Evolutionary conservation across 2,329 filamentous ascomycete genomes (phyloP).

Genomic region (Escovopsis sp.): DNA sequence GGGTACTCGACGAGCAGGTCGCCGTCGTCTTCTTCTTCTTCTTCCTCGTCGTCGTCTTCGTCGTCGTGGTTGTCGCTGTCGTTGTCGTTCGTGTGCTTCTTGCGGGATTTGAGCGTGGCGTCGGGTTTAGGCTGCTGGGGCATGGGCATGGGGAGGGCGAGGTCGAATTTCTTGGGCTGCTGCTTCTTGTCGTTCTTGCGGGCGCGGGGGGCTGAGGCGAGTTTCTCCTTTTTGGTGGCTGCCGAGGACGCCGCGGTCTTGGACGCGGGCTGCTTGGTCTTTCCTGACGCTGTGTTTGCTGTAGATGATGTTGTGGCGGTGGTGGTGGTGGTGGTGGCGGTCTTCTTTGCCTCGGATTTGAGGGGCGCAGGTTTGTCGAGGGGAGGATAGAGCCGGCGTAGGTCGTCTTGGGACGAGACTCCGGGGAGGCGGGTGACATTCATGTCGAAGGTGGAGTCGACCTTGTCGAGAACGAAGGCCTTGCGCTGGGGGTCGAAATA

Average conservation of each 20-base stretch:
- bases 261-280: neutral
- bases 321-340: neutral
- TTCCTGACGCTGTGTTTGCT: neutral
- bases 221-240: slow-evolving; percentile 1
- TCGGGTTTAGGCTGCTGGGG: slow-evolving; percentile 3
- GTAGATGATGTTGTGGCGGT: too few species aligned
- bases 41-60: slow-evolving; percentile 36
- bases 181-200: slow-evolving; percentile 18
- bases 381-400: slow-evolving; percentile 53
- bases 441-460: slow-evolving; percentile 76
- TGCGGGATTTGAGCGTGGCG: slow-evolving; percentile 5
- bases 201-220: slow-evolving; percentile 1
- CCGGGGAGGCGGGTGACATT: slow-evolving; percentile 60
- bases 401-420: slow-evolving; percentile 44
- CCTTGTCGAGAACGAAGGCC: slow-evolving; percentile 65
- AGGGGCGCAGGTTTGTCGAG: slow-evolving; percentile 27
- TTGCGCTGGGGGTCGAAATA: slow-evolving; percentile 63
- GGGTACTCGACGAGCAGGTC: slow-evolving; percentile 46
- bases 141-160: slow-evolving; percentile 19
- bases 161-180: slow-evolving; percentile 21
- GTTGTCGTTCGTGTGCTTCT: slow-evolving; percentile 18
- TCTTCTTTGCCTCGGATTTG: slow-evolving; percentile 11
- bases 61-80: slow-evolving; percentile 15
- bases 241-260: too few species aligned
- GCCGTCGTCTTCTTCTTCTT: slow-evolving; percentile 40